phyloP scores from a whole-genome alignment of 2,329 filamentous ascomycete species.

The Colletotrichum coccodes region DNA sequence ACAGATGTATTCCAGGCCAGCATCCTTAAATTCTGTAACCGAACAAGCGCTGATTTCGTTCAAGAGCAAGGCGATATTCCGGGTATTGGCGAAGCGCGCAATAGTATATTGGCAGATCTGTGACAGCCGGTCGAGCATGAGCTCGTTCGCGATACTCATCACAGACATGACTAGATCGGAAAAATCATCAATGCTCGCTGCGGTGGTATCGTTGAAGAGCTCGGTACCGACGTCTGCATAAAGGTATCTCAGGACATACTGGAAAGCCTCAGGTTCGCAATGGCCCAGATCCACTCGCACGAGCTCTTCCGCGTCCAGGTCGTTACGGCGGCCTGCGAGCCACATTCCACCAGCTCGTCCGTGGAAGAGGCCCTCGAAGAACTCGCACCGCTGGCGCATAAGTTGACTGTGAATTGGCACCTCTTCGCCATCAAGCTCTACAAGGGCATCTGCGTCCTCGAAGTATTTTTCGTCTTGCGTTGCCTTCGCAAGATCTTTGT shows the following conservation, averaged over 20 bases:
- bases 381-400: conserved; percentile 86
- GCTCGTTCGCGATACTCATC: conserved; percentile 88
- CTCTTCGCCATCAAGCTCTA: conserved; percentile 82
- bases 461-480: conserved; percentile 78
- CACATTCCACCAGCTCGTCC: conserved; percentile 89
- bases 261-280: conserved; percentile 77
- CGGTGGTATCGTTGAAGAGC: conserved; percentile 82
- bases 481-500: conserved; percentile 76
- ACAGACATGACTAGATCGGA: conserved; percentile 92
- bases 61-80: conserved; percentile 86
- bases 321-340: conserved; percentile 76
- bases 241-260: conserved; percentile 81
- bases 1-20: conserved; percentile 89
- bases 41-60: conserved; percentile 88
- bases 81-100: conserved; percentile 83
- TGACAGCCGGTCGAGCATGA: conserved; percentile 92
- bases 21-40: conserved; percentile 86
- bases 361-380: conserved; percentile 90
- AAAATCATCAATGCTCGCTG: conserved; percentile 81
- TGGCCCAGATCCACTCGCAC: conserved; percentile 86
- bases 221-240: conserved; percentile 86
- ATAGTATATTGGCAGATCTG: conserved; percentile 89
- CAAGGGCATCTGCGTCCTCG: conserved; percentile 79
- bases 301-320: conserved; percentile 45
- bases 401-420: conserved; percentile 81